A percentile compares a stretch with the other conserved stretches of the same genome.
Evolutionary conservation across 495 filamentous ascomycete genomes (phyloP).

Genomic region (Xylaria longipes): DNA sequence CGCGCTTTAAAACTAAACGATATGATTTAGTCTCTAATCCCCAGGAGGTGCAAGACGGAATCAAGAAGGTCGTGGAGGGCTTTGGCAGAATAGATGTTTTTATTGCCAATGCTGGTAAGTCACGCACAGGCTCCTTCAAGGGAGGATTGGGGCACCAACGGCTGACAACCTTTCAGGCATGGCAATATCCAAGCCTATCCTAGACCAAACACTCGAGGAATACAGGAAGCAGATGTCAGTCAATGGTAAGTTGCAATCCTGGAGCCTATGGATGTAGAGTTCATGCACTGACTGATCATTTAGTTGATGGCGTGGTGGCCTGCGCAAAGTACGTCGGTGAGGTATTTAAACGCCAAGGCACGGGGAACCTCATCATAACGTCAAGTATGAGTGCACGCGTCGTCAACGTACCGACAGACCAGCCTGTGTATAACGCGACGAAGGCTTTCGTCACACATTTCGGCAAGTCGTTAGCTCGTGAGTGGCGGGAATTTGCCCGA

Average conservation of each 20-base stretch:
- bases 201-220: constrained; percentile 55
- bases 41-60: constrained; percentile 52
- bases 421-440: constrained; percentile 67
- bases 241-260: constrained; percentile 34
- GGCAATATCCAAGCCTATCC: constrained; percentile 57
- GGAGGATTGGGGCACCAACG: background rate
- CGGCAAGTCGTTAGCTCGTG: constrained; percentile 64
- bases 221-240: constrained; percentile 53
- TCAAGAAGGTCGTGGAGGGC: constrained; percentile 48
- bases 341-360: constrained; percentile 52
- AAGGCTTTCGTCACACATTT: constrained; percentile 61
- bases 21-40: constrained; percentile 55
- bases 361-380: constrained; percentile 51
- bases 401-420: constrained; percentile 68
- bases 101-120: constrained; percentile 45
- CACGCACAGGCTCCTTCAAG: background rate
- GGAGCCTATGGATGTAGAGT: constrained; percentile 29
- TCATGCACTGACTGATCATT: constrained; percentile 39
- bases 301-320: constrained; percentile 61
- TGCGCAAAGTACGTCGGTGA: constrained; percentile 57
- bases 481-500: constrained; percentile 74
- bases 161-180: constrained; percentile 43
- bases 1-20: background rate
- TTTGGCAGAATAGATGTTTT: constrained; percentile 53
- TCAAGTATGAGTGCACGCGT: constrained; percentile 67